Evolutionary conservation across 2,329 filamentous ascomycete species (phyloP), one percentile per base, ranked within the genome.

Genomic region (Graphiopsis chlorocephala): DNA sequence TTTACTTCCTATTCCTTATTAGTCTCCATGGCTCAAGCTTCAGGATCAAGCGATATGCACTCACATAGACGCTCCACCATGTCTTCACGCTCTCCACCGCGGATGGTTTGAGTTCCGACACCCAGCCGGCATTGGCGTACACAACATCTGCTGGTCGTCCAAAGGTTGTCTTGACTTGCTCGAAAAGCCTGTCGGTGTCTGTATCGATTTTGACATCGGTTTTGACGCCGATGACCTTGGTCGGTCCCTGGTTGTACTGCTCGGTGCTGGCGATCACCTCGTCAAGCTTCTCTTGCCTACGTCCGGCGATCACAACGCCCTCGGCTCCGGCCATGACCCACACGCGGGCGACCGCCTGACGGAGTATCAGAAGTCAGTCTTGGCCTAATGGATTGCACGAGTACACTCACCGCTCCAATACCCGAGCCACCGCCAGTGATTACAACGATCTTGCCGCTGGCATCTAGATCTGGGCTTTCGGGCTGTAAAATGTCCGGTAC

Each of bases 281-380:
- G 14, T 69, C 68, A 1, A 75, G 67, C 50, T 67, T 60, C n/a
- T 67, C 68, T 42, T 65, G 61, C 3, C 68, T 71, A 48, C 72
- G 72, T 17, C 70, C 71, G 1, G 67, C 66, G 35, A 75, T 66
- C 17, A 73, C 68, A 31, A 74, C 70, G 20, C 65, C 69, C 52
- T 67, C 66, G 10, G 72, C 73, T 17, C 68, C 71, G 1, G 72
- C 72, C n/a, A 63, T 65, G 25, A 72, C 70, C 69, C 71, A 73
- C 11, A 71, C 67, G 42, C 66, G 61, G 7, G 71, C 72, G 35
- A 72, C 68, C 20, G 64, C 73, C 71, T 72, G 35, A 4, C 8
- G 23, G 15, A 28, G 17, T 10, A 20, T 4, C 5, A 7, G 11
- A 45, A 20, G 29, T 48, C 14, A 48, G 25, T 29, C 50, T 15